phyloP scores from a whole-genome alignment of 2,329 filamentous ascomycete genomes.

The Penicillium crustosum region DNA sequence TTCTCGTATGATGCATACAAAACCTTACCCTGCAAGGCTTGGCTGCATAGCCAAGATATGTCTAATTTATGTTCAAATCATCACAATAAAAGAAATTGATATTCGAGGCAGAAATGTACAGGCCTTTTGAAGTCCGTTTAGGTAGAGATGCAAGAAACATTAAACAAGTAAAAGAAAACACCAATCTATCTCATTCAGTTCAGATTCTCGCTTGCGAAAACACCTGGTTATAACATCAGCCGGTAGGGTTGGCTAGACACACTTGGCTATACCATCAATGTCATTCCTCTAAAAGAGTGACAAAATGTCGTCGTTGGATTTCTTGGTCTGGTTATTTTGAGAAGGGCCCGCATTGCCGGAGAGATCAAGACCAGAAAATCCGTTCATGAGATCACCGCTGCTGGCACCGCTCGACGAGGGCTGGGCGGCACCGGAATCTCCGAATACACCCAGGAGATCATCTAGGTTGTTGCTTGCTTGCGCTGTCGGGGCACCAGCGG shows the following conservation, averaged over 20 bases:
- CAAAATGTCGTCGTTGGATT: slow-evolving; percentile 57
- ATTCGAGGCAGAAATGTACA: slow-evolving; percentile 21
- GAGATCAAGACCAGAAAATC: slow-evolving; percentile 79
- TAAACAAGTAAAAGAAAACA: slow-evolving; percentile 22
- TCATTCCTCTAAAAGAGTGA: slow-evolving; percentile 50
- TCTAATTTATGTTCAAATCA: not conserved
- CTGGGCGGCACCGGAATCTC: slow-evolving; percentile 46
- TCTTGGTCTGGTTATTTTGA: slow-evolving; percentile 40
- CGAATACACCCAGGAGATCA: slow-evolving; percentile 75
- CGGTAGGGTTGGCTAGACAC: slow-evolving; percentile 2
- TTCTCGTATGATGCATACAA: not conserved
- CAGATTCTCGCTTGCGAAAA: slow-evolving; percentile 27
- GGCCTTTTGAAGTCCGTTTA: slow-evolving; percentile 20
- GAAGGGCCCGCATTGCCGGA: slow-evolving; percentile 48
- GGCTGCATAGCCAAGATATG: not conserved
- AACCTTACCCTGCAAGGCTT: not conserved
- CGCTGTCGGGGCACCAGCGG: slow-evolving; percentile 34
- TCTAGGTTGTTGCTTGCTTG: slow-evolving; percentile 64
- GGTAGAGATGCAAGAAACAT: slow-evolving; percentile 19
- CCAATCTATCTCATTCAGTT: slow-evolving; percentile 27
- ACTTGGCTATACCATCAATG: slow-evolving; percentile 12
- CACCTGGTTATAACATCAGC: slow-evolving; percentile 21
- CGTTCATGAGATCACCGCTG: slow-evolving; percentile 67
- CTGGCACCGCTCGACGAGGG: slow-evolving; percentile 35
- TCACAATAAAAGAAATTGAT: slow-evolving; percentile 4